These are phyloP conservation scores for Termitomyces sp. DNA, from an alignment of 768 basidiomycete species.

Conservation along the genomic window DNA sequence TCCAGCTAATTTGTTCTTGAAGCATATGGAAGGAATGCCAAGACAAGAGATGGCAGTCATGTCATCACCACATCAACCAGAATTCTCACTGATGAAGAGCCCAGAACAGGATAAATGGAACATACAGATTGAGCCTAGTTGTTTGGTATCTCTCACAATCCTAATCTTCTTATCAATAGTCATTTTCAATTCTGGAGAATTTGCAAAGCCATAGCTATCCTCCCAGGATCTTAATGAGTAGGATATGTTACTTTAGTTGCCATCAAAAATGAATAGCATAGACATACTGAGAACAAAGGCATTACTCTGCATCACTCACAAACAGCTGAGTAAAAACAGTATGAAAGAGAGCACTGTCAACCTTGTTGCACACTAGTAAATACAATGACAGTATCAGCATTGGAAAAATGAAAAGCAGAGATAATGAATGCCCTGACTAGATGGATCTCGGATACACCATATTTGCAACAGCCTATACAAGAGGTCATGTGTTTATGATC, in stretches of 20 bases:
- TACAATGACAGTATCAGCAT: not conserved
- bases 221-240: conserved; percentile 38
- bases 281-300: conserved; percentile 8
- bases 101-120: not conserved
- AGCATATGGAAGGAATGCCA: conserved; percentile 41
- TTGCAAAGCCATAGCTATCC: conserved; percentile 37
- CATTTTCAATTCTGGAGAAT: conserved; percentile 31
- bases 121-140: conserved; percentile 33
- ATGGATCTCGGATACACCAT: too few species aligned
- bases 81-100: not conserved
- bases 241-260: not conserved
- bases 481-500: too few species aligned
- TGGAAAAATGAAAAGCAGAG: too few species aligned
- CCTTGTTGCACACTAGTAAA: too few species aligned
- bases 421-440: too few species aligned
- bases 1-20: conserved; percentile 47
- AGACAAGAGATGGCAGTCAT: conserved; percentile 37
- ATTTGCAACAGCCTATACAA: too few species aligned
- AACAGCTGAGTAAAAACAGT: not conserved
- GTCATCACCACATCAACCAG: conserved; percentile 46
- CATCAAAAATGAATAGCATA: not conserved
- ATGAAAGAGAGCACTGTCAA: not conserved
- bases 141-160: conserved; percentile 41
- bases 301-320: not conserved
- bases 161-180: conserved; percentile 44